Evolutionary conservation across 805 yeast species (phyloP), one percentile per base, ranked within the genome.

Genomic region (Candida maris): DNA sequence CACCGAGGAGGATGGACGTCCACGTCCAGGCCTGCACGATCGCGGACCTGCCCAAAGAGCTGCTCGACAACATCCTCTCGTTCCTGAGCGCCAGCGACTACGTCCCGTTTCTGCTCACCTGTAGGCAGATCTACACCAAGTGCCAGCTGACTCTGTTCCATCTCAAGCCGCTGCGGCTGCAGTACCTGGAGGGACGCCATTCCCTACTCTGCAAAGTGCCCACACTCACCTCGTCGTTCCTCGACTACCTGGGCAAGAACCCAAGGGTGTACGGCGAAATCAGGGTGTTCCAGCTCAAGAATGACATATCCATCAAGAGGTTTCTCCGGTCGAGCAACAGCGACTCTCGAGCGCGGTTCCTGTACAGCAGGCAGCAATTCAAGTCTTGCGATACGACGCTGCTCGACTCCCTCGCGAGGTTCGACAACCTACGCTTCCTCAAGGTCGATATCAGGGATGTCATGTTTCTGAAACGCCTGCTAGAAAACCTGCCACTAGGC

Each of bases 41-140:
- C 4, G 44, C 41, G 3, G 39, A 36, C 7, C 37, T 54, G 8
- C 57, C 59, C 4, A 47, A 44, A 29, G 59, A 54, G 42, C 29
- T 54, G 16, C 36, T 54, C 21, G 59, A 53, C 27, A 43, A 39
- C 22, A 38, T 54, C 4, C 27, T 54, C 9, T 26, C 16, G 3
- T 28, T 32, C 22, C 20, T 48, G 4, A 39, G 35, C 10, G 13
- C 47, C 13, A 15, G 22, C 6, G 49, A 46, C 20, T 37, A 35
- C 14, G n/a, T 51, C 16, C 32, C 51, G 8, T 49, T 52, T 34
- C 27, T 52, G 10, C 34, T 48, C 3, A 40, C 41, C 6, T 50
- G 46, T 37, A 44, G 42, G 33, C 20, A 34, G 25, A 39, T 52
- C 22, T 43, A 51, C 35, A 13, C 36, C 4, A 48, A 41, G 28